phyloP scores from a whole-genome alignment of 345 rosid genomes.

The Hevea brasiliensis region DNA sequence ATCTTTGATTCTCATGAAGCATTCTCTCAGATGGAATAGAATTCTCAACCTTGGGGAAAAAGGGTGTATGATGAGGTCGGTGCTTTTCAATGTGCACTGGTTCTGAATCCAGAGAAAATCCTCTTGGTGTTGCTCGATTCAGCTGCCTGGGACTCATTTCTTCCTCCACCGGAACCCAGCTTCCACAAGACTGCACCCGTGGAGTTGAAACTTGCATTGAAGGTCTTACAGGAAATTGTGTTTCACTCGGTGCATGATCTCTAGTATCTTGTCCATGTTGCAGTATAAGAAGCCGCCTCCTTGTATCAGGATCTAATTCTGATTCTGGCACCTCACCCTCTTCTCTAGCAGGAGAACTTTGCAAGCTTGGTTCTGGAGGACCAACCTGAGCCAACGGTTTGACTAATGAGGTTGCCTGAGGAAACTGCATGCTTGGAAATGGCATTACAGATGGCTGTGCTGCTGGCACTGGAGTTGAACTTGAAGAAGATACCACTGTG shows the following conservation, averaged over 20 bases:
- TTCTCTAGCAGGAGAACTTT: slow-evolving; percentile 92
- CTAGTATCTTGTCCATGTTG: slow-evolving; percentile 95
- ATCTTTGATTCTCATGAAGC: slow-evolving; percentile 75
- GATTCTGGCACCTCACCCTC: slow-evolving; percentile 99
- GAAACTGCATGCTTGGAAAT: slow-evolving; percentile 55
- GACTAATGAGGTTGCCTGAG: slow-evolving; percentile 49
- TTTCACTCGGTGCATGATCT: slow-evolving; percentile 65
- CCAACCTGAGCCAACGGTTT: slow-evolving; percentile 58
- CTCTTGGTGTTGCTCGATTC: slow-evolving; percentile 59
- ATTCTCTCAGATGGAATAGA: slow-evolving; percentile 65
- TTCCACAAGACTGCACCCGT: slow-evolving; percentile 57
- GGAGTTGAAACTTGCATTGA: slow-evolving; percentile 64
- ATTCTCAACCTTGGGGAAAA: slow-evolving; percentile 64
- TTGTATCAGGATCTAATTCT: slow-evolving; percentile 93
- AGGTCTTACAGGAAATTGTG: slow-evolving; percentile 66
- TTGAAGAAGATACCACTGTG: slow-evolving; percentile 63
- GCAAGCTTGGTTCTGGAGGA: slow-evolving; percentile 69
- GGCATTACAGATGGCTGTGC: slow-evolving; percentile 50
- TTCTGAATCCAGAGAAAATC: slow-evolving; percentile 65
- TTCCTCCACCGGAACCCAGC: slow-evolving; percentile 81
- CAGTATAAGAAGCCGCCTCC: slow-evolving; percentile 96
- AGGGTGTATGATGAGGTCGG: slow-evolving; percentile 55
- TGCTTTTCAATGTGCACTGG: slow-evolving; percentile 64
- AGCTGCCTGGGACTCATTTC: slow-evolving; percentile 75
- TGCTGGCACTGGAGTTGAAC: slow-evolving; percentile 48